phyloP scores from a whole-genome alignment of 345 rosid genomes.

The Heritiera fomes region DNA sequence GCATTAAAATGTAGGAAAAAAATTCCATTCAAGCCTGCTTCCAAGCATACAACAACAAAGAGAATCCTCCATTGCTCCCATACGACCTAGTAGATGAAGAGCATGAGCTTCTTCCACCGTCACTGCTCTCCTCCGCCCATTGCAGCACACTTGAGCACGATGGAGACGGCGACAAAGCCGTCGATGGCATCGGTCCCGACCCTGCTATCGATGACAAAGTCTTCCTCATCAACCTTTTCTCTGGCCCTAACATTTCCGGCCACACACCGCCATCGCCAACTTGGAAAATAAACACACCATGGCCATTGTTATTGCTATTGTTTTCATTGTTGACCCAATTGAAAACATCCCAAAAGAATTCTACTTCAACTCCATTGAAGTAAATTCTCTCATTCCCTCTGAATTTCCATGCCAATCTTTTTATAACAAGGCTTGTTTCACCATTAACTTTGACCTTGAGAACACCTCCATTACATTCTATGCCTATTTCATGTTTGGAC shows the following conservation, averaged over 20 bases:
- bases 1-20: background rate
- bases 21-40: slow-evolving; percentile 27
- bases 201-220: slow-evolving; percentile 12
- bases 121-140: slow-evolving; percentile 72
- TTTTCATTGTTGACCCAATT: slow-evolving; percentile 41
- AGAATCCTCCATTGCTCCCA: slow-evolving; percentile 54
- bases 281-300: slow-evolving; percentile 60
- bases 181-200: slow-evolving; percentile 19
- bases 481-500: slow-evolving; percentile 44
- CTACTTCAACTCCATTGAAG: slow-evolving; percentile 45
- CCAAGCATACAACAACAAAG: slow-evolving; percentile 60
- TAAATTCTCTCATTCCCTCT: slow-evolving; percentile 54
- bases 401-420: slow-evolving; percentile 53
- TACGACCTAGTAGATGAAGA: slow-evolving; percentile 50
- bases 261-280: slow-evolving; percentile 64
- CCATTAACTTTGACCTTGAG: slow-evolving; percentile 51
- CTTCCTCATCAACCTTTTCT: slow-evolving; percentile 60
- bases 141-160: slow-evolving; percentile 55
- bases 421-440: slow-evolving; percentile 38
- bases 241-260: slow-evolving; percentile 60
- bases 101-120: slow-evolving; percentile 55
- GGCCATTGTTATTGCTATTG: slow-evolving; percentile 12
- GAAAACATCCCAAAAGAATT: slow-evolving; percentile 60
- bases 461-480: slow-evolving; percentile 46
- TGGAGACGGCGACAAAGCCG: slow-evolving; percentile 34